Base-by-base conservation (phyloP, 1,284 basidiomycete species). In the Ceratobasidium papillatum region DNA sequence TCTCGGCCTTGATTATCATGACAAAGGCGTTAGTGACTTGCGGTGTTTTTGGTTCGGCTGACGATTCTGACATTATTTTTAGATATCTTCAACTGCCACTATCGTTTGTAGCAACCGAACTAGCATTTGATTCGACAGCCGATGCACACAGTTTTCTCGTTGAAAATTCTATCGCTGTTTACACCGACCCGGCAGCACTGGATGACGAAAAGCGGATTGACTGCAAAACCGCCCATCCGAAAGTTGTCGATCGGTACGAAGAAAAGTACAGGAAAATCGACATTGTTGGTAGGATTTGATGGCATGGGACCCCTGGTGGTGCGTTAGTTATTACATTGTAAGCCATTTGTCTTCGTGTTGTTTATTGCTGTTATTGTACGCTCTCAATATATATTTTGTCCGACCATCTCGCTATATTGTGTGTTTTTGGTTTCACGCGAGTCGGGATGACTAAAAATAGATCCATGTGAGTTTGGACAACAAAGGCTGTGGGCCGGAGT, bases 1-100 rank as follows among this genome's bases (percentile, higher is more conserved):
- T 94, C 74, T 90, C 91, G 76, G 96, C 96, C 0, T 83, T 99
- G 74, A 88, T 95, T 79, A 89, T 93, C 78, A 96, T 99, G 85
- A 89, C 94, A 47, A 96, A 93, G 87, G 92, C 94, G 96, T 97
- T 79, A 80, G 95, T 86, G 51, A n/a, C 25, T n/a, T 9, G 43
- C 36, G 38, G 3, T 52, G 22, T 49, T 5, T 27, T 62, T 63
- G 43, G 17, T 47, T 38, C 30, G 0, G 32, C 22, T 36, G 47
- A 45, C 7, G 19, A 22, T 30, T 30, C 30, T 76, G 43, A 43
- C 45, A 38, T 49, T 68, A 72, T 7, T 61, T 47, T 56, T 82
- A 98, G 96, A 78, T 97, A 97, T 81, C 86, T 87, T 80, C 88
- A 88, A 65, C 83, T 98, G 27, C 86, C 92, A n/a, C 85, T 99